phyloP scores from a whole-genome alignment of 1,284 basidiomycete species.

The Meira nashicola region DNA sequence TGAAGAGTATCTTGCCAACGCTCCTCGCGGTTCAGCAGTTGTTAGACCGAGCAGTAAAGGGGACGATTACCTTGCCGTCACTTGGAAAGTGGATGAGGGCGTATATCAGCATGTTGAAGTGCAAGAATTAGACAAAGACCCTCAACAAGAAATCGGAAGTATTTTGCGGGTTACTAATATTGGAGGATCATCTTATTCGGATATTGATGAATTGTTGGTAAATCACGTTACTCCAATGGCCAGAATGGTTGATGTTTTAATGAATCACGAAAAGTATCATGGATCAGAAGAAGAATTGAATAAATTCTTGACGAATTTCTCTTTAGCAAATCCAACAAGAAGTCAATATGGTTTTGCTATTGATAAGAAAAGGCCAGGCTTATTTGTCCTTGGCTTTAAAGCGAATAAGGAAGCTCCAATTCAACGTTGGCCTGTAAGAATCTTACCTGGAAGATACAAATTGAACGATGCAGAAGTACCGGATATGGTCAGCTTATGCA shows the following conservation, averaged over 20 bases:
- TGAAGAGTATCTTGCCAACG: conserved; percentile 79
- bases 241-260: conserved; percentile 87
- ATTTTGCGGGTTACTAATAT: conserved; percentile 69
- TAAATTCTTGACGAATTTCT: conserved; percentile 42
- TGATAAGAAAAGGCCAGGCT: conserved; percentile 82
- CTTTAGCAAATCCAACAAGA: conserved; percentile 86
- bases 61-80: conserved; percentile 86
- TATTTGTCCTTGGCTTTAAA: conserved; percentile 89
- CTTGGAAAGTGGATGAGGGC: conserved; percentile 97
- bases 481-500: conserved; percentile 36
- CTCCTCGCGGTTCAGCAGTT: conserved; percentile 70
- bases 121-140: conserved; percentile 70
- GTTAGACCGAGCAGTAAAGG: conserved; percentile 95
- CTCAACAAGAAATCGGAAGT: conserved; percentile 65
- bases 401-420: conserved; percentile 60
- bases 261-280: conserved; percentile 94
- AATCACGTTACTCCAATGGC: conserved; percentile 94
- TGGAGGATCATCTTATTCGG: conserved; percentile 63
- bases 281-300: conserved; percentile 71
- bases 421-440: conserved; percentile 53
- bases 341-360: conserved; percentile 95
- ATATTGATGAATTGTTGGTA: conserved; percentile 95
- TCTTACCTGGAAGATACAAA: conserved; percentile 48
- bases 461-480: conserved; percentile 45
- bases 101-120: conserved; percentile 98